A percentile compares a stretch with the other conserved stretches of the same genome.
These are phyloP conservation scores for Torulaspora maleeae DNA, from an alignment of 805 yeast species.

Conservation along the genomic window DNA sequence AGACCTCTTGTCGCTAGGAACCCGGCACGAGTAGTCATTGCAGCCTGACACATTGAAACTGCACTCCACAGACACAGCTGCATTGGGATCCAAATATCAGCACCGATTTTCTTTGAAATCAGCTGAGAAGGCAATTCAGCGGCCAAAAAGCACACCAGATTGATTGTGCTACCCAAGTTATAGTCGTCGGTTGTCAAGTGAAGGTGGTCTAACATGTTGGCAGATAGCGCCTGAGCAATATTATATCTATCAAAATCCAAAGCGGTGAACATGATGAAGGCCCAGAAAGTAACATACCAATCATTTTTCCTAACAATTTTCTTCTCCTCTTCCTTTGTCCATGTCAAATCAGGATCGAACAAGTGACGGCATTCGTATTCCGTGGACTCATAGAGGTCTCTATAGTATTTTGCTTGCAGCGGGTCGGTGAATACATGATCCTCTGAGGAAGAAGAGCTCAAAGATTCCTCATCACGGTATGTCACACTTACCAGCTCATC, in stretches of 20 bases:
- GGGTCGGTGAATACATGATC: conserved; percentile 36
- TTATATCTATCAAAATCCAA: conserved; percentile 58
- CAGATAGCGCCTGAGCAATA: conserved; percentile 54
- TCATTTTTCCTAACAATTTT: conserved; percentile 49
- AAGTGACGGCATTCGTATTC: conserved; percentile 51
- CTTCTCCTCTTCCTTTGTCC: conserved; percentile 52
- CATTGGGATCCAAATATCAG: conserved; percentile 57
- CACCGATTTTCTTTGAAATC: conserved; percentile 58
- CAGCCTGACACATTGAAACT: conserved; percentile 50
- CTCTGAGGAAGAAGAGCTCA: conserved; percentile 7
- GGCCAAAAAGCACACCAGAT: conserved; percentile 46
- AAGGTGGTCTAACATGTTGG: conserved; percentile 49
- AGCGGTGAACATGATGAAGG: conserved; percentile 55
- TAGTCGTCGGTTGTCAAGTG: conserved; percentile 52
- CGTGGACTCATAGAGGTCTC: conserved; percentile 43
- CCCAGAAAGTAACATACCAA: conserved; percentile 51
- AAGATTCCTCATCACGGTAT: conserved; percentile 6
- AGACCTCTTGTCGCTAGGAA: conserved; percentile 48
- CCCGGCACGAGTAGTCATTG: conserved; percentile 39
- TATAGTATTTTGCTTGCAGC: conserved; percentile 43
- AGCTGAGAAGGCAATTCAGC: conserved; percentile 66
- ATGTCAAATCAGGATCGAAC: conserved; percentile 54
- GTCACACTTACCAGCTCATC: no score
- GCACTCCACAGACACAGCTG: conserved; percentile 55
- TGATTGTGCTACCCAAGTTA: conserved; percentile 55